Evolutionary conservation across 106 monocot genomes (phyloP).

Genomic region (Agapanthus africanus): DNA sequence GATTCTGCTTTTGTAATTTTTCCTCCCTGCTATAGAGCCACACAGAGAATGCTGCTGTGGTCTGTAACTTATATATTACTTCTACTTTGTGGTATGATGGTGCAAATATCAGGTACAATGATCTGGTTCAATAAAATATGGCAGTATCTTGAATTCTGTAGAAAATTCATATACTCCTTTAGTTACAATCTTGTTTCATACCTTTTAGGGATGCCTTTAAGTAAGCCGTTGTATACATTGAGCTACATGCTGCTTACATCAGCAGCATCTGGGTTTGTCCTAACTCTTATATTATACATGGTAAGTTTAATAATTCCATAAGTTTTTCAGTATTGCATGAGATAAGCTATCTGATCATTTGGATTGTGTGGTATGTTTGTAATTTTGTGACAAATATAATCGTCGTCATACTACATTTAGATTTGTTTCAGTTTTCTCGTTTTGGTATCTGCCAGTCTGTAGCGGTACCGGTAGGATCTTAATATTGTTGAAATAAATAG

Average conservation of each 20-base stretch:
- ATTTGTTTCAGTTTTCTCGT: not conserved
- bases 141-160: slow-evolving; percentile 8
- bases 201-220: slow-evolving; percentile 79
- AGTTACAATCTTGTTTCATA: not conserved
- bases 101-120: slow-evolving; percentile 52
- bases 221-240: slow-evolving; percentile 87
- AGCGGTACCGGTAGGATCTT: not conserved
- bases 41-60: slow-evolving; percentile 55
- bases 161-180: not conserved
- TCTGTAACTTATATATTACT: slow-evolving; percentile 47
- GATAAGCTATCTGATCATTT: not conserved
- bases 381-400: not conserved
- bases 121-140: not conserved
- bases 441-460: not conserved
- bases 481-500: not conserved
- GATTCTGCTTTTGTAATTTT: slow-evolving; percentile 4
- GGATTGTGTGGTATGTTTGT: not conserved
- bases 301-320: slow-evolving; percentile 28
- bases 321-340: not conserved
- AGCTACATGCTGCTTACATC: slow-evolving; percentile 85
- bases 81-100: slow-evolving; percentile 36
- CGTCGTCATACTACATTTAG: no score
- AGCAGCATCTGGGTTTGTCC: slow-evolving; percentile 61
- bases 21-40: slow-evolving; percentile 35
- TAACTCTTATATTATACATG: slow-evolving; percentile 56